phyloP scores from a whole-genome alignment of 2,329 filamentous ascomycete species.

The Nothopassalora personata region DNA sequence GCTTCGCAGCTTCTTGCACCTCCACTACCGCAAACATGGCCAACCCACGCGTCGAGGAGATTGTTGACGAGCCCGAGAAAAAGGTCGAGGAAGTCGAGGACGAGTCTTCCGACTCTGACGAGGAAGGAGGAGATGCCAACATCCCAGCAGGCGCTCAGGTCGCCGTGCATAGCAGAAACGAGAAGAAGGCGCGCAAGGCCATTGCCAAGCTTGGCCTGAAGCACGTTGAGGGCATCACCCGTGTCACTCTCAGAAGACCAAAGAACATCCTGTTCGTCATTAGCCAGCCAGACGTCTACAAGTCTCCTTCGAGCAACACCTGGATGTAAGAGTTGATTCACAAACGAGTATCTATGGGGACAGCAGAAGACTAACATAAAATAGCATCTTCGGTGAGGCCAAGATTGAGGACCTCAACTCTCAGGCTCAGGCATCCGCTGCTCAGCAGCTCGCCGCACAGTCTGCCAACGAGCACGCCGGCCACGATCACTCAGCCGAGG shows the following conservation, averaged over 20 bases:
- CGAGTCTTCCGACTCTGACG: constrained; percentile 64
- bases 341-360: constrained; percentile 2
- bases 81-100: constrained; percentile 58
- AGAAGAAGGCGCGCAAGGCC: constrained; percentile 99
- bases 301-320: constrained; percentile 98
- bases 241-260: constrained; percentile 93
- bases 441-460: constrained; percentile 83
- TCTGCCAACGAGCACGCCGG: constrained; percentile 58
- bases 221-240: constrained; percentile 94
- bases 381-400: constrained; percentile 96
- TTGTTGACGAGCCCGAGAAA: constrained; percentile 77
- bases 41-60: constrained; percentile 96
- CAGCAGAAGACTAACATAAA: constrained; percentile 6
- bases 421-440: constrained; percentile 90
- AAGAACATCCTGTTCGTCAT: constrained; percentile 99
- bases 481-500: constrained; percentile 72
- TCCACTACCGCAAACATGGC: constrained; percentile 64
- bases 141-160: constrained; percentile 81
- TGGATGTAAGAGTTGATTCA: constrained; percentile 72
- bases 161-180: constrained; percentile 95
- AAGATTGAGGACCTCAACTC: constrained; percentile 99
- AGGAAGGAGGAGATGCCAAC: constrained; percentile 67
- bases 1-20: not conserved
- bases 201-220: constrained; percentile 97
- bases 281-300: constrained; percentile 99